These are phyloP conservation scores for Coemansia sp. DNA, from an alignment of 192 early-diverging fungal species.

Conservation along the genomic window DNA sequence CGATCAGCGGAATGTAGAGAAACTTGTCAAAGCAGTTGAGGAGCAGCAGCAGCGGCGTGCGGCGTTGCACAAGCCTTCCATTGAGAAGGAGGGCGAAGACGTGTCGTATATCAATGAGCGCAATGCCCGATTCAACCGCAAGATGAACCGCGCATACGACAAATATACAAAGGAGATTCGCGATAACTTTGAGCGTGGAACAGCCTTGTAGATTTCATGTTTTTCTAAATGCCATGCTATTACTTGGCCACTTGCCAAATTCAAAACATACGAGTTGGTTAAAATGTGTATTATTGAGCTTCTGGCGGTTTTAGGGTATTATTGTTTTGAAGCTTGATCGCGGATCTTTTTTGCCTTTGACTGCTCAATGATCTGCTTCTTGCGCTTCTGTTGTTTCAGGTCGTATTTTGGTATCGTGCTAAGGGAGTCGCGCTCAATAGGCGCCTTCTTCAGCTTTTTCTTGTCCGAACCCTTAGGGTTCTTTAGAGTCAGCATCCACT, in stretches of 20 bases:
- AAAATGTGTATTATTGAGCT: not conserved
- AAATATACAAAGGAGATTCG: slow-evolving; percentile 93
- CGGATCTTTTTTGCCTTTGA: slow-evolving; percentile 51
- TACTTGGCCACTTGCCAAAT: not conserved
- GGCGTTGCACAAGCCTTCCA: slow-evolving; percentile 46
- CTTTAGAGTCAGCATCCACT: slow-evolving; percentile 95
- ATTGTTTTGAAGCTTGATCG: not conserved
- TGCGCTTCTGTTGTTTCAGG: slow-evolving; percentile 67
- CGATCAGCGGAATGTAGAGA: slow-evolving; percentile 65
- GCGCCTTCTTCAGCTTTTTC: slow-evolving; percentile 71
- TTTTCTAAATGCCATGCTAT: too few species aligned
- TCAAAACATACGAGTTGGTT: not conserved
- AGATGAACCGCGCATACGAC: slow-evolving; percentile 93
- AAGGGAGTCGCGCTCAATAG: slow-evolving; percentile 75
- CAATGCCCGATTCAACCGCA: slow-evolving; percentile 95
- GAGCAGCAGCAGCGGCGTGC: slow-evolving; percentile 75
- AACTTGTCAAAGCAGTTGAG: slow-evolving; percentile 69
- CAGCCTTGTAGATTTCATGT: slow-evolving; percentile 59
- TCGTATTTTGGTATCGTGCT: slow-evolving; percentile 80
- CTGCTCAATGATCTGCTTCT: slow-evolving; percentile 54
- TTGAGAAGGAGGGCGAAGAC: slow-evolving; percentile 76
- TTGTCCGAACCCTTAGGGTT: slow-evolving; percentile 61
- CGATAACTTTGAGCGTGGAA: slow-evolving; percentile 85
- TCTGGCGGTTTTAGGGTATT: not conserved
- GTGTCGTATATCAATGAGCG: slow-evolving; percentile 97